phyloP scores from a whole-genome alignment of 225 moss, liverwort and hornwort species.

The Physcomitrium patens region DNA sequence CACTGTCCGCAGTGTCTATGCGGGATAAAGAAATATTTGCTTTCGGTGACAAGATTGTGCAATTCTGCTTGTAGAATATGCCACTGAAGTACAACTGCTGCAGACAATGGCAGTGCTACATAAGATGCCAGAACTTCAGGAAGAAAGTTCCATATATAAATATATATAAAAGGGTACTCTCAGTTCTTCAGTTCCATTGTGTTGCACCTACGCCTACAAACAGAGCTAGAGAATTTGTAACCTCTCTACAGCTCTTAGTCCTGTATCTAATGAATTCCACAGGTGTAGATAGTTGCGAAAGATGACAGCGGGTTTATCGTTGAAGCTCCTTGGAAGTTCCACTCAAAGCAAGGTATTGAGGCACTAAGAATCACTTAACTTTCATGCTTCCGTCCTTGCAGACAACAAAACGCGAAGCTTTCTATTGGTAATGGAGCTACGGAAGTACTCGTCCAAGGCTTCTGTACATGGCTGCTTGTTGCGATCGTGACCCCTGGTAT shows the following conservation, averaged over 20 bases:
- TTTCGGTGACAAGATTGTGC: neutral
- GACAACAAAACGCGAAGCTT: constrained; percentile 17
- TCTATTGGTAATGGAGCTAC: constrained; percentile 22
- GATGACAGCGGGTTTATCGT: too few relatives aligned
- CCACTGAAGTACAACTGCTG: neutral
- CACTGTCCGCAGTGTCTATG: too few relatives aligned
- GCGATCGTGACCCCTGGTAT: constrained; percentile 25
- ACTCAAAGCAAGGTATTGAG: neutral
- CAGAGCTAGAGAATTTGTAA: neutral
- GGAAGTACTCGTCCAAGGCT: constrained; percentile 29
- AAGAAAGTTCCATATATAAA: constrained; percentile 4
- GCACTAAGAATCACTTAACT: neutral
- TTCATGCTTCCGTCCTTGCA: constrained; percentile 27
- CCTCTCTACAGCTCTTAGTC: neutral
- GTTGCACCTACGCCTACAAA: neutral
- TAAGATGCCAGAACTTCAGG: constrained; percentile 18
- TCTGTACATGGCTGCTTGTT: constrained; percentile 19
- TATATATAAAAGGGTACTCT: neutral
- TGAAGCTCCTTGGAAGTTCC: constrained; percentile 1
- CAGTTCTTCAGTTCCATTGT: neutral
- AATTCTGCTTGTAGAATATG: neutral
- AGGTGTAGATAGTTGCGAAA: neutral
- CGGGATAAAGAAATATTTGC: neutral
- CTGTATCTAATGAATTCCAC: constrained; percentile 2
- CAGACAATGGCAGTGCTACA: constrained; percentile 18